Conservation (phyloP, 208 protist genomes). For the Phytomonas francai region DNA sequence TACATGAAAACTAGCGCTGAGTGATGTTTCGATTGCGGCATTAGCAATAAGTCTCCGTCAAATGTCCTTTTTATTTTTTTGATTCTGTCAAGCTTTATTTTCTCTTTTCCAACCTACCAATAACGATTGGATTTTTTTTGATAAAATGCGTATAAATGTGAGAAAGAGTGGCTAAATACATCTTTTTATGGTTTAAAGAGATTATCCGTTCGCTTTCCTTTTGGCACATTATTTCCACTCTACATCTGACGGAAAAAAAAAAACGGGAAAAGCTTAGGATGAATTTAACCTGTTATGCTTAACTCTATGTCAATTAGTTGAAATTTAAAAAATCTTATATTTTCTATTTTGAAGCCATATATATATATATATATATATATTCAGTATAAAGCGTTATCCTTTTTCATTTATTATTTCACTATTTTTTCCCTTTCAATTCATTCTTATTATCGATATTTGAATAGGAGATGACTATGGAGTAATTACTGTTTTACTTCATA, state of each 20-base stretch:
- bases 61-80: background rate
- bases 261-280: background rate
- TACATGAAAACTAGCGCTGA: conserved; percentile 7
- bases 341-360: conserved; percentile 2
- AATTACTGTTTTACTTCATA: background rate
- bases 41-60: background rate
- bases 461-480: background rate
- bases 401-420: background rate
- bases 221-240: background rate
- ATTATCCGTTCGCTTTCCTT: background rate
- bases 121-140: background rate
- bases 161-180: background rate
- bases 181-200: background rate
- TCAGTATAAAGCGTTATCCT: conserved; percentile 4
- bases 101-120: background rate
- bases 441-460: background rate
- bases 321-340: conserved; percentile 2
- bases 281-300: background rate
- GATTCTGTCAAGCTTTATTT: background rate
- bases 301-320: background rate
- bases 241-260: background rate
- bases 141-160: background rate
- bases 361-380: conserved; percentile 5
- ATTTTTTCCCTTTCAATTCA: background rate
- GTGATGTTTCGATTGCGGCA: background rate